Base-by-base conservation (phyloP, 2,329 filamentous ascomycete genomes). In the Pestalotiopsis sp. region DNA sequence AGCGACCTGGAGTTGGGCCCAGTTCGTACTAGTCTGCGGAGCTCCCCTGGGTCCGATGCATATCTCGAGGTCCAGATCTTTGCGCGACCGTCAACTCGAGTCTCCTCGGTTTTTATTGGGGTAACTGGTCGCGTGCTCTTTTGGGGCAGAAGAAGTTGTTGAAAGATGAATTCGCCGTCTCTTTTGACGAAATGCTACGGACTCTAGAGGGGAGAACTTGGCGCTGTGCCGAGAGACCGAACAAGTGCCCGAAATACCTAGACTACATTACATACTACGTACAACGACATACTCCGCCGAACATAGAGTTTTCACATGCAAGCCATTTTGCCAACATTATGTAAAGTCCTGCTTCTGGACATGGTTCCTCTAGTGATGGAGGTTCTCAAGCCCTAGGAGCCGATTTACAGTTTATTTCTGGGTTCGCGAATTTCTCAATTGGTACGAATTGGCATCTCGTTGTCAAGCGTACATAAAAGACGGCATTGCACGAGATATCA, bases 111-210 rank as follows among this genome's bases (percentile, higher is more conserved):
- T 36, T 38, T 49, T 7, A 36, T 49, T 60, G 38, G 14, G 39
- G 62, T 23, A 64, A 52, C n/a, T 49, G 62, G 62, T 64, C 62
- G 62, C 41, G 62, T 64, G 62, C 62, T 38, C 36, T 13, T 13
- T 39, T 12, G 5, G 31, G 41, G 17, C 5, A n/a, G n/a, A 12
- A 23, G 20, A 20, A 2, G 17, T 31, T 14, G 62, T 52, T 52
- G 17, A 20, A 52, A 52, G 17, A 45, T 45, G 41, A 17, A 45
- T 17, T 17, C 4, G 12, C 11, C 17, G 41, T 14, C 41, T 45
- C 17, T 45, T 45, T 17, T 6, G 17, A 45, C 12, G 11, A 5
- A 45, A 45, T 36, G 31, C 6, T 36, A 36, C 31, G 31, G 31
- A 36, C 31, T 9, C 31, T 36, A 36, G 31, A 36, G 9, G 31